phyloP scores from a whole-genome alignment of 2,329 filamentous ascomycete species.

The Thermothelomyces thermophilus region DNA sequence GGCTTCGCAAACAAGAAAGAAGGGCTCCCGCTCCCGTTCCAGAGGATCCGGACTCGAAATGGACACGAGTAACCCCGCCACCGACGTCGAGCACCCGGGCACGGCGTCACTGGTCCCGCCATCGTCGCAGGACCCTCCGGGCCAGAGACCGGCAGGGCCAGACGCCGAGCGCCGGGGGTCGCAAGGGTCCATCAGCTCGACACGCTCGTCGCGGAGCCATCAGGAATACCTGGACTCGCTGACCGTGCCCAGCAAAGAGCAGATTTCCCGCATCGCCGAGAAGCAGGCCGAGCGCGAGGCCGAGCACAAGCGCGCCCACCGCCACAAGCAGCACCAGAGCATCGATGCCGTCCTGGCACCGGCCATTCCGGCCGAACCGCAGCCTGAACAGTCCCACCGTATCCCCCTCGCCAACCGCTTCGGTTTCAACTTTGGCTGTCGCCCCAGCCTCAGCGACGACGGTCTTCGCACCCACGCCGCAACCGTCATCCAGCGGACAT shows the following conservation, averaged over 20 bases:
- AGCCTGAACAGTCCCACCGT: conserved; percentile 5
- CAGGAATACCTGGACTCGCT: conserved; percentile 23
- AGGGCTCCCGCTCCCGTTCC: too few relatives aligned
- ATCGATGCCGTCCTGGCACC: conserved; percentile 4
- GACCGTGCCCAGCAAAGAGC: conserved; percentile 18
- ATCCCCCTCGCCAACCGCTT: conserved; percentile 7
- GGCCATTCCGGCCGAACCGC: not conserved
- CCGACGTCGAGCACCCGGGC: too few relatives aligned
- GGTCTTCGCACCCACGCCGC: conserved; percentile 40
- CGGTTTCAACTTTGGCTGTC: conserved; percentile 13
- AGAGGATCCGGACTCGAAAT: too few relatives aligned
- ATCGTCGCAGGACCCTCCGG: not conserved
- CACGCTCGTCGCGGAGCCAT: conserved; percentile 10
- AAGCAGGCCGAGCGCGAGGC: conserved; percentile 23
- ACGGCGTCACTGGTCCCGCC: too few relatives aligned
- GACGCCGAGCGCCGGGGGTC: not conserved
- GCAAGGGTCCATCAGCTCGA: conserved; percentile 5
- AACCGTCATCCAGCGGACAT: conserved; percentile 60
- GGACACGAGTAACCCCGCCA: too few relatives aligned
- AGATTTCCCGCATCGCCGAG: conserved; percentile 23
- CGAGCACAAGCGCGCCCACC: conserved; percentile 21
- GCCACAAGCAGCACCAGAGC: conserved; percentile 18
- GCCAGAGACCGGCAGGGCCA: not conserved
- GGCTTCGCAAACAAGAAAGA: too few relatives aligned
- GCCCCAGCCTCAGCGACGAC: conserved; percentile 18